Evolutionary conservation across 1,284 basidiomycete species (phyloP), one percentile per base, ranked within the genome.

Genomic region (Malassezia japonica): DNA sequence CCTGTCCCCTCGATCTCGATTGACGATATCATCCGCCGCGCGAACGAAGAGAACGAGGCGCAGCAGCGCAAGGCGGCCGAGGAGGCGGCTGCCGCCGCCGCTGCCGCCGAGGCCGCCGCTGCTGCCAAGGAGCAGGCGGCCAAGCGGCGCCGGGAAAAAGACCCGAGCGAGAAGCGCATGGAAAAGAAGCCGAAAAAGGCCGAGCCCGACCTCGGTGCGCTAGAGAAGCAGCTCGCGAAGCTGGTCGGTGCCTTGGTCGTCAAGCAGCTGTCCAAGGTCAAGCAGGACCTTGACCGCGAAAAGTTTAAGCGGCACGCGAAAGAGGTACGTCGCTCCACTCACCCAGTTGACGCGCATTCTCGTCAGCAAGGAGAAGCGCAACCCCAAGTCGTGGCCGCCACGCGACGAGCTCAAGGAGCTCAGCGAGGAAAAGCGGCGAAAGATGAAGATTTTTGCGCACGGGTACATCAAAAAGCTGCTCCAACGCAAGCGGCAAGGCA

Each of bases 281-380:
- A 83, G 59, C 79, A 84, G 50, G 76, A 82, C 51, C 80, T 96
- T 75, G 84, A 87, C 49, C 80, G 82, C 49, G 89, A 94, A 4
- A 75, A 79, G 46, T 96, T 98, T 79, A 98, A 99, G 79, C 84
- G 84, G 67, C 83, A 94, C 68, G 92, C 94, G 6, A 89, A 89
- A 70, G 88, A 96, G 80, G n/a, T n/a, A n/a, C n/a, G n/a, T n/a
- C n/a, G n/a, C n/a, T n/a, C n/a, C n/a, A n/a, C n/a, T n/a, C n/a
- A n/a, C n/a, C n/a, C n/a, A n/a, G n/a, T 77, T 87, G 50, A 86
- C 90, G 0, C 79, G 83, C 52, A 73, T 86, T 28, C 83, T 98
- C 46, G 80, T 83, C 15, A 84, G 88, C 50, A 96, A 94, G 75
- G 94, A 98, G 78, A 91, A 89, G 76, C 90, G 87, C 70, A 64